These are phyloP conservation scores for Paecilomyces sp. DNA, from an alignment of 2,329 filamentous ascomycete species.

Conservation along the genomic window DNA sequence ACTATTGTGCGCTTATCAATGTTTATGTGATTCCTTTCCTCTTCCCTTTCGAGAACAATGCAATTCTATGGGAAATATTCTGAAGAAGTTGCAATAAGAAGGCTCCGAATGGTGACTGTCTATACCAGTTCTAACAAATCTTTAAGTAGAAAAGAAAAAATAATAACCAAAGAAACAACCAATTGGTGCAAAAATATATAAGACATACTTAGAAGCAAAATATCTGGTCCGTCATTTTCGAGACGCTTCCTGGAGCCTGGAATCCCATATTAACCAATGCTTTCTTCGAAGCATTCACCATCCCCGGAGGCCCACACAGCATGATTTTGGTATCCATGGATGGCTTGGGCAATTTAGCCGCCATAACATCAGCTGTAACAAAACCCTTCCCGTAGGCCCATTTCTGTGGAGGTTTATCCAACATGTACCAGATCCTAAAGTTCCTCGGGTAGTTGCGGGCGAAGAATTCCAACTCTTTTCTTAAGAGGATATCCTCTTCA, in stretches of 20 bases:
- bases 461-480: conserved; percentile 49
- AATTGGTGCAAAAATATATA: neutral
- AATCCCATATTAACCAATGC: conserved; percentile 45
- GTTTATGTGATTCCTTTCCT: no score
- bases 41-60: no score
- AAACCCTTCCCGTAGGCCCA: conserved; percentile 47
- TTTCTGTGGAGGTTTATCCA: conserved; percentile 40
- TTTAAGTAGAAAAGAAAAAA: neutral
- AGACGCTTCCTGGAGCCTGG: conserved; percentile 41
- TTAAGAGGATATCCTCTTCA: conserved; percentile 54
- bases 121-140: no score
- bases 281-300: conserved; percentile 53
- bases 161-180: neutral
- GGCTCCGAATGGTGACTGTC: no score
- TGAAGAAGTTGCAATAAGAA: no score
- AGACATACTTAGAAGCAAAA: conserved; percentile 42
- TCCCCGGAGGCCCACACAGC: conserved; percentile 55
- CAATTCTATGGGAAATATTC: no score
- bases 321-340: conserved; percentile 45
- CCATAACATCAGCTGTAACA: conserved; percentile 46
- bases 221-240: conserved; percentile 50
- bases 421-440: conserved; percentile 50
- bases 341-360: conserved; percentile 42
- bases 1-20: no score
- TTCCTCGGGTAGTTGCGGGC: conserved; percentile 46